Percentiles rank a stretch among this genome's conserved stretches.
These are phyloP conservation scores for Aphanomyces astaci DNA, from an alignment of 352 stramenopile genomes.

Conservation along the genomic window DNA sequence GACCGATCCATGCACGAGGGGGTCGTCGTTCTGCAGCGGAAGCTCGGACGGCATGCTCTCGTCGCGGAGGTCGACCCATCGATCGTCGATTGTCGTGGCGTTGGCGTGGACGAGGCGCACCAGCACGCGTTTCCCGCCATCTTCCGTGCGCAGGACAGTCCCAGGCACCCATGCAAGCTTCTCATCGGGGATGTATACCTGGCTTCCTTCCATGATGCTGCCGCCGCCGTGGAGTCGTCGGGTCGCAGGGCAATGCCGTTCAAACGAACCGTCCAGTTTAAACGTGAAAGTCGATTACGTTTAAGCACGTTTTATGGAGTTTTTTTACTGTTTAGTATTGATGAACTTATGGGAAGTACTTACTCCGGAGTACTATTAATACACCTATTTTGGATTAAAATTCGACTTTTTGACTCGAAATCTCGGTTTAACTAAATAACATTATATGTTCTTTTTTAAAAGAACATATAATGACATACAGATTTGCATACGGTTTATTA, in stretches of 20 bases:
- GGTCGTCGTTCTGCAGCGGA: conserved; percentile 59
- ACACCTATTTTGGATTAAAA: too few species aligned
- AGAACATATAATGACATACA: too few species aligned
- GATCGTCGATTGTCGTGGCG: conserved; percentile 37
- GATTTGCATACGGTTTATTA: too few species aligned
- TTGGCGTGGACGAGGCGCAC: conserved; percentile 37
- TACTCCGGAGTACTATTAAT: too few species aligned
- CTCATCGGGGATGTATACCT: conserved; percentile 76
- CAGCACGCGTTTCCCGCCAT: conserved; percentile 48
- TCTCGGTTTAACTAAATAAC: too few species aligned
- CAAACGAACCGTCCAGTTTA: neutral
- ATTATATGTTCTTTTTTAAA: too few species aligned
- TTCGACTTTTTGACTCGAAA: too few species aligned
- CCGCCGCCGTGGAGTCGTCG: neutral
- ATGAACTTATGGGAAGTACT: too few species aligned
- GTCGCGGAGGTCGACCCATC: conserved; percentile 55
- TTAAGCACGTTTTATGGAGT: neutral
- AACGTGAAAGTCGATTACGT: too few species aligned
- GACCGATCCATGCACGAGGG: conserved; percentile 31
- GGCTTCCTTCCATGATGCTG: conserved; percentile 57
- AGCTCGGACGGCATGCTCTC: conserved; percentile 70
- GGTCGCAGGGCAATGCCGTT: neutral
- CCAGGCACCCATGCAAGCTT: conserved; percentile 72
- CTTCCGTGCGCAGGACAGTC: conserved; percentile 60
- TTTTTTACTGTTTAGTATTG: too few species aligned